Evolutionary conservation across 495 filamentous ascomycete genomes (phyloP).

Genomic region (Trichocladium antarcticum): DNA sequence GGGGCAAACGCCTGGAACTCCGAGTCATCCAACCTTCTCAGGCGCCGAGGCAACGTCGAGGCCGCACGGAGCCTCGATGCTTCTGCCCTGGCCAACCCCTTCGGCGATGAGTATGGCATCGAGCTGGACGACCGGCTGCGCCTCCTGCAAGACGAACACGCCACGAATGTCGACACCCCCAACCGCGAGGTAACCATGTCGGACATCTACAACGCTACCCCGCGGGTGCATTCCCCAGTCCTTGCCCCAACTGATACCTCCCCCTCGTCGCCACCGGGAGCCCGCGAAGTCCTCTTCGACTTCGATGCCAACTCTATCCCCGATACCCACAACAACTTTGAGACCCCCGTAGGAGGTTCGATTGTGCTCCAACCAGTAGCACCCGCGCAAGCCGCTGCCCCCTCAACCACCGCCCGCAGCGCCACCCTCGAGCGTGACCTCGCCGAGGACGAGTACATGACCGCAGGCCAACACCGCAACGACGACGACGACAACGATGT

Average conservation of each 20-base stretch:
- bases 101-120: slow-evolving; percentile 46
- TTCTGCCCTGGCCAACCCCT: slow-evolving; percentile 48
- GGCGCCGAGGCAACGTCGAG: slow-evolving; percentile 35
- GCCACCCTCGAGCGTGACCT: slow-evolving; percentile 28
- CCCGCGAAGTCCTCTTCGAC: slow-evolving; percentile 24
- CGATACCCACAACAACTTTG: slow-evolving; percentile 5
- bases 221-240: slow-evolving; percentile 19
- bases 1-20: slow-evolving; percentile 27
- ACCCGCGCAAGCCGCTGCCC: too few relatives aligned
- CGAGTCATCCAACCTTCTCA: slow-evolving; percentile 31
- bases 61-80: slow-evolving; percentile 42
- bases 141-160: background rate
- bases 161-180: slow-evolving; percentile 22
- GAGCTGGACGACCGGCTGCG: slow-evolving; percentile 35
- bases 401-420: slow-evolving; percentile 10
- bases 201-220: slow-evolving; percentile 43
- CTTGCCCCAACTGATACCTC: slow-evolving; percentile 18
- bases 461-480: slow-evolving; percentile 29
- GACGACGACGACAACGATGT: slow-evolving; percentile 6
- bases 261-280: slow-evolving; percentile 9
- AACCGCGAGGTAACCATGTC: slow-evolving; percentile 38
- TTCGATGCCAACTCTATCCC: slow-evolving; percentile 17
- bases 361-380: too few relatives aligned
- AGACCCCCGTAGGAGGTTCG: slow-evolving; percentile 7
- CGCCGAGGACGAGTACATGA: slow-evolving; percentile 35